phyloP scores from a whole-genome alignment of 805 yeast genomes.

The Wickerhamomyces bovis region DNA sequence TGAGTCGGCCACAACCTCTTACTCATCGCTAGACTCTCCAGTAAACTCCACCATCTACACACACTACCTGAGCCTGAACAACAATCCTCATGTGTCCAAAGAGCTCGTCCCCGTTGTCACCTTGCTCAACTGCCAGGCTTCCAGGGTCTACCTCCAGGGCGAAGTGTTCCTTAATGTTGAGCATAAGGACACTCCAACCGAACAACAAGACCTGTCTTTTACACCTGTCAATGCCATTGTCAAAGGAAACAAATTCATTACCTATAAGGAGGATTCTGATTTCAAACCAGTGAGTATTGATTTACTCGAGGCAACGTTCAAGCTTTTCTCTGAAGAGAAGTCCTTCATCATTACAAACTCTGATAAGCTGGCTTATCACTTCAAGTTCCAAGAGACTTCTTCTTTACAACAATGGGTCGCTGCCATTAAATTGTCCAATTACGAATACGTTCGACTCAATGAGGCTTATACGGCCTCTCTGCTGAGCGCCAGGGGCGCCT shows the following conservation, averaged over 20 bases:
- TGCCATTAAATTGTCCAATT: constrained; percentile 47
- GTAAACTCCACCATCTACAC: constrained; percentile 3
- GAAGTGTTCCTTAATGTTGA: constrained; percentile 39
- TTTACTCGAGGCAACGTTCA: constrained; percentile 15
- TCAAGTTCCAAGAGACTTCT: constrained; percentile 13
- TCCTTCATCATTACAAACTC: constrained; percentile 9
- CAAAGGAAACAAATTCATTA: constrained; percentile 50
- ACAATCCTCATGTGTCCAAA: constrained; percentile 36
- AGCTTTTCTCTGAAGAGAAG: background rate
- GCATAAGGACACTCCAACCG: constrained; percentile 19
- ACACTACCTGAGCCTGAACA: constrained; percentile 8
- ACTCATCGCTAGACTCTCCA: constrained; percentile 2
- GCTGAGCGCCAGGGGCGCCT: constrained; percentile 50
- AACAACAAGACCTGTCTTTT: constrained; percentile 21
- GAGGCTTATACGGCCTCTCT: constrained; percentile 64
- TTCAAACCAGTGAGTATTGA: constrained; percentile 35
- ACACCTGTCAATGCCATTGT: constrained; percentile 19
- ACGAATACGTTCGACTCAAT: constrained; percentile 49
- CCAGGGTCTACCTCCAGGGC: constrained; percentile 44
- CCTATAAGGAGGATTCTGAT: constrained; percentile 35
- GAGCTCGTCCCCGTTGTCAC: constrained; percentile 71
- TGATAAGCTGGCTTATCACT: constrained; percentile 14
- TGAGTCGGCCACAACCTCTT: background rate
- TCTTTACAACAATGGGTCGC: constrained; percentile 34
- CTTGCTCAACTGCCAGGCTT: constrained; percentile 62